Evolutionary conservation across 495 filamentous ascomycete species (phyloP).

Genomic region (Penicillium antarcticum): DNA sequence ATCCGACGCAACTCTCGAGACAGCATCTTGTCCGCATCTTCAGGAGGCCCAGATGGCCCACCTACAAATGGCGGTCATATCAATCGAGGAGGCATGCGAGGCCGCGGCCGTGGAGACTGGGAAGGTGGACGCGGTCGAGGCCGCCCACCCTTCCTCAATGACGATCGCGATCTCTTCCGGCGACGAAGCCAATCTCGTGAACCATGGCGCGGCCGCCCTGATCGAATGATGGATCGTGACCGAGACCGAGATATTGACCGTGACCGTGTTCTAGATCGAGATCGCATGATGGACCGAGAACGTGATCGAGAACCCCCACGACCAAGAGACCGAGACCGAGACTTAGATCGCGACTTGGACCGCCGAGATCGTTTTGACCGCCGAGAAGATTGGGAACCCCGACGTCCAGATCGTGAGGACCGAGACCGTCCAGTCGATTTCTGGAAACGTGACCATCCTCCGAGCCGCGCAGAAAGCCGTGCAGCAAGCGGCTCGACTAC

Average conservation of each 20-base stretch:
- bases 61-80: constrained; percentile 43
- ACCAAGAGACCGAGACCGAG: constrained; percentile 31
- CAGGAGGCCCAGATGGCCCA: constrained; percentile 63
- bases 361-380: constrained; percentile 46
- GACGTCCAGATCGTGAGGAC: constrained; percentile 45
- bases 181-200: constrained; percentile 69
- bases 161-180: constrained; percentile 58
- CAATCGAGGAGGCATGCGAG: constrained; percentile 56
- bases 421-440: constrained; percentile 59
- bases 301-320: constrained; percentile 24
- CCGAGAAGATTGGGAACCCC: constrained; percentile 40
- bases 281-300: constrained; percentile 27
- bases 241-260: constrained; percentile 38
- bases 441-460: constrained; percentile 49
- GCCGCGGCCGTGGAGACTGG: constrained; percentile 65
- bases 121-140: constrained; percentile 58
- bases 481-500: constrained; percentile 30
- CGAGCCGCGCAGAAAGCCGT: constrained; percentile 41
- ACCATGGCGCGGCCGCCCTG: constrained; percentile 45
- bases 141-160: constrained; percentile 53
- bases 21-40: constrained; percentile 65
- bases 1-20: constrained; percentile 58
- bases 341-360: constrained; percentile 35
- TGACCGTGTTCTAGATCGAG: constrained; percentile 34
- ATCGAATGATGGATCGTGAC: constrained; percentile 36